A percentile compares a stretch with the other conserved stretches of the same genome.
Conservation (phyloP, 1,284 basidiomycete species). For the Anthracocystis panici-leucophaei region DNA sequence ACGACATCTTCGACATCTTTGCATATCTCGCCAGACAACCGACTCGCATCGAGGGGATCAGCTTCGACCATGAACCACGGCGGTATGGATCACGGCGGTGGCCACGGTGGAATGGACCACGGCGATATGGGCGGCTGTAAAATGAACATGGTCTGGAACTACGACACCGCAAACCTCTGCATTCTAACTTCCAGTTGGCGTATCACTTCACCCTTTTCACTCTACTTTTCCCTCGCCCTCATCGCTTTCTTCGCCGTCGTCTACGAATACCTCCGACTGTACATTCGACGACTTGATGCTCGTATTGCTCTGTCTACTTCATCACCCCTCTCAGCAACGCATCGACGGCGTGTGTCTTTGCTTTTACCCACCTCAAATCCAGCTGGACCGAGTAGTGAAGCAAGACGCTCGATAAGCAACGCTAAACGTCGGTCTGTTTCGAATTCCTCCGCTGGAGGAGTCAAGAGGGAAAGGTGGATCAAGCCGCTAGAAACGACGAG, state of each 20-base stretch:
- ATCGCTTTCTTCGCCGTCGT: conserved; percentile 19
- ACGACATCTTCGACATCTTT: background rate
- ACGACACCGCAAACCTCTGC: conserved; percentile 36
- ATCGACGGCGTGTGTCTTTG: conserved; percentile 23
- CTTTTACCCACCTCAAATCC: conserved; percentile 11
- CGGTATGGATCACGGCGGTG: conserved; percentile 6
- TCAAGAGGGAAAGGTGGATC: conserved; percentile 7
- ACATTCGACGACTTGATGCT: conserved; percentile 28
- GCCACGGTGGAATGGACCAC: conserved; percentile 4
- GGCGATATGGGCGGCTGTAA: conserved; percentile 26
- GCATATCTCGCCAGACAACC: background rate
- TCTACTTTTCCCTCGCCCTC: conserved; percentile 29
- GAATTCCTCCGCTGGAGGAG: background rate
- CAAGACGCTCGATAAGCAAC: background rate
- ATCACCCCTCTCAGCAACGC: background rate
- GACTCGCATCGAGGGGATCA: no score
- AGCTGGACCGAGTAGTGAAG: background rate
- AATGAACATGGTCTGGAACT: conserved; percentile 55
- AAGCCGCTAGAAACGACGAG: conserved; percentile 10
- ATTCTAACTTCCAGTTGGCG: conserved; percentile 41
- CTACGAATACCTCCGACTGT: conserved; percentile 39
- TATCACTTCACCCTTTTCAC: conserved; percentile 21
- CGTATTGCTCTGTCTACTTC: background rate
- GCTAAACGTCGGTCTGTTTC: conserved; percentile 13
- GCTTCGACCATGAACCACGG: conserved; percentile 7